Evolutionary conservation across 345 rosid genomes (phyloP), one percentile per base, ranked within the genome.

Genomic region (Eutrema heterophyllum): DNA sequence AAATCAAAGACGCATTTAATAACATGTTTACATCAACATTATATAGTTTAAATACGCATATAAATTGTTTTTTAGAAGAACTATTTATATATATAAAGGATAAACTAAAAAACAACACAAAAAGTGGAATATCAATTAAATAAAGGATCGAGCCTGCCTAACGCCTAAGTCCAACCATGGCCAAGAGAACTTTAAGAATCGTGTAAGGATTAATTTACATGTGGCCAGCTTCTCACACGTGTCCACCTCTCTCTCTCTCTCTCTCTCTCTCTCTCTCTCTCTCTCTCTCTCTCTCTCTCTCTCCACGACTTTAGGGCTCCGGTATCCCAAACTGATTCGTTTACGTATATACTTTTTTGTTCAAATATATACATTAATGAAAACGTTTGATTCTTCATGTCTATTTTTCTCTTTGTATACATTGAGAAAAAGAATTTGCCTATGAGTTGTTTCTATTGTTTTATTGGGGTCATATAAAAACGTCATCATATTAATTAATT

Each of bases 231-330:
- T 69, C 51, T 27, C 36, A 62, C 70, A 76, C 75, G 60, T 55
- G 77, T 73, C 64, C 36, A 21, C 15, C 0, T 18, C 21, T 18
- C 21, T 18, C 21, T 18, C 1, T 18, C 24, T 21, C 46, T 33
- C 45, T 67, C 33, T 67, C 50, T 43, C 41, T 53, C 53, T 18
- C 21, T 18, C 21, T 18, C 21, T 18, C 1, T 18, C 24, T 21
- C 0, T 18, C 21, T 18, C 21, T 18, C 21, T 18, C 1, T 18
- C 24, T 21, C 46, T 33, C 45, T 67, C 33, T 67, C 50, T 43
- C 41, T 53, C 53, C 71, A 63, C 67, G 75, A 62, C 71, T 70
- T 70, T 76, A 76, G 80, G 80, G 80, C 63, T 76, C 64, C 60
- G 71, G 71, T 76, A 70, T 77, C 51, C 21, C 24, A 77, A 54